A percentile compares a stretch with the other conserved stretches of the same genome.
phyloP scores from a whole-genome alignment of 78 protist genomes.

The Anaeramoeba flamelloides region DNA sequence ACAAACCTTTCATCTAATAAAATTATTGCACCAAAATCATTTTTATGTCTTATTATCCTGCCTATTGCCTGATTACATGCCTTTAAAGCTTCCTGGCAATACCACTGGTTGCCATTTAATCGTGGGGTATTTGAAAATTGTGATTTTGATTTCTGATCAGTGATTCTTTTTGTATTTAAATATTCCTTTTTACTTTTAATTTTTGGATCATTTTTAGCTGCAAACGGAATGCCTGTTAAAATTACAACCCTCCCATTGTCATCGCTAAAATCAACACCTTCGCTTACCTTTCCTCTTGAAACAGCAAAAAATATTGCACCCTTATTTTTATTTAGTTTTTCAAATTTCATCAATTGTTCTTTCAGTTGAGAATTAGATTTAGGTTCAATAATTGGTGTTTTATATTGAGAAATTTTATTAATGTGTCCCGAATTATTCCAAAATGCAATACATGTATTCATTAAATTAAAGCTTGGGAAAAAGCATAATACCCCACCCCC shows the following conservation, averaged over 20 bases:
- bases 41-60: constrained; percentile 73
- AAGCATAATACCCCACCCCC: constrained; percentile 30
- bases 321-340: not conserved
- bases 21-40: constrained; percentile 82
- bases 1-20: constrained; percentile 48
- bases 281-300: constrained; percentile 78
- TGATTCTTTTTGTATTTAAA: not conserved
- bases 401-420: no score
- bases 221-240: constrained; percentile 76
- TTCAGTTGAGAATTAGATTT: no score
- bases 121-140: not conserved
- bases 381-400: not conserved
- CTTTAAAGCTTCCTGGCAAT: constrained; percentile 55
- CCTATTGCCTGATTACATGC: constrained; percentile 94
- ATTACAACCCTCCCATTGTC: constrained; percentile 75
- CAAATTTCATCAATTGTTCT: not conserved
- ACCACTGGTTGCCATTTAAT: constrained; percentile 53
- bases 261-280: constrained; percentile 85
- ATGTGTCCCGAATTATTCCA: constrained; percentile 11
- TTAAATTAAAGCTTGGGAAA: constrained; percentile 23
- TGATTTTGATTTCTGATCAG: no score
- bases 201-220: constrained; percentile 23
- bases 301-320: constrained; percentile 74
- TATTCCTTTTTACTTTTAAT: not conserved
- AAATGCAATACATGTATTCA: not conserved